A percentile compares a stretch with the other conserved stretches of the same genome.
These are phyloP conservation scores for Stylonectria norvegica DNA, from an alignment of 2,329 filamentous ascomycete genomes.

Conservation along the genomic window DNA sequence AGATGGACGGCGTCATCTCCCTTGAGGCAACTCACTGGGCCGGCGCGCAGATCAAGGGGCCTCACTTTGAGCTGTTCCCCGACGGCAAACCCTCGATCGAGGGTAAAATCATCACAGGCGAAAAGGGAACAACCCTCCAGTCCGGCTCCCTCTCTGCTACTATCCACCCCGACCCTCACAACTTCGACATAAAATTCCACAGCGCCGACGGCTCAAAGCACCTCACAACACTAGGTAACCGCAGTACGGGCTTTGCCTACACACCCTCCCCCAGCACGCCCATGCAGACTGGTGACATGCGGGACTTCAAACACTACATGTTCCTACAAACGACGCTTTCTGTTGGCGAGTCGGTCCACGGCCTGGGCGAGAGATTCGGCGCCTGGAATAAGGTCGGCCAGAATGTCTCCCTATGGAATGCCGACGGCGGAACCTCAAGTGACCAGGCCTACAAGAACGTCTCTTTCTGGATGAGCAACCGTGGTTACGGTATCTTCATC, in stretches of 20 bases:
- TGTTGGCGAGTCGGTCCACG: constrained; percentile 66
- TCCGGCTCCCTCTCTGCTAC: constrained; percentile 37
- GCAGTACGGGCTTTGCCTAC: constrained; percentile 40
- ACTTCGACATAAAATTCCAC: constrained; percentile 39
- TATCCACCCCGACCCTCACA: constrained; percentile 34
- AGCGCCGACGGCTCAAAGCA: constrained; percentile 34
- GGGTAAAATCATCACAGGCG: constrained; percentile 28
- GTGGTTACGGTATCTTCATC: constrained; percentile 75
- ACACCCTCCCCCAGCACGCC: constrained; percentile 32
- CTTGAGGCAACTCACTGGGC: constrained; percentile 40
- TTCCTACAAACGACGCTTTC: constrained; percentile 54
- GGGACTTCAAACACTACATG: constrained; percentile 51
- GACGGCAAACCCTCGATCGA: constrained; percentile 30
- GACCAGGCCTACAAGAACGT: constrained; percentile 73
- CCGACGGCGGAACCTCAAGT: constrained; percentile 62
- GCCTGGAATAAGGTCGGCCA: constrained; percentile 75
- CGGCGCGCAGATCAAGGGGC: constrained; percentile 35
- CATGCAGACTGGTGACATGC: constrained; percentile 34
- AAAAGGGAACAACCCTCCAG: constrained; percentile 35
- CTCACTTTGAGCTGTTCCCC: constrained; percentile 39
- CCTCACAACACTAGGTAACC: constrained; percentile 38
- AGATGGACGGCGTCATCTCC: constrained; percentile 39
- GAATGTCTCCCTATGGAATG: constrained; percentile 61
- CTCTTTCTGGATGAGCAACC: constrained; percentile 65
- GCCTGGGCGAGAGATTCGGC: constrained; percentile 73